Conservation (phyloP, 2,329 filamentous ascomycete species). For the Venturia effusa region DNA sequence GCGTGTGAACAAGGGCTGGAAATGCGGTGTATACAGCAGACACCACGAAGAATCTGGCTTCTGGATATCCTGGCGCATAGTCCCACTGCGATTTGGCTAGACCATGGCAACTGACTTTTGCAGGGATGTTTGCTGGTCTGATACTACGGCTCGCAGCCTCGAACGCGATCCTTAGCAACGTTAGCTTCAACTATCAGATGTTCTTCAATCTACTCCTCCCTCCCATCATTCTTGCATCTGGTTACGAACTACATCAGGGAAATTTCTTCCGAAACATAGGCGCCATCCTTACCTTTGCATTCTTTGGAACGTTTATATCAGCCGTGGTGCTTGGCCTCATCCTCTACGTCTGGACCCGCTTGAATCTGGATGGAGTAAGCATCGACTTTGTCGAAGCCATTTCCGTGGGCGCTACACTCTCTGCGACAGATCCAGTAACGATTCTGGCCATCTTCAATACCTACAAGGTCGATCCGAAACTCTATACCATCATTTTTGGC, state of each 20-base stretch:
- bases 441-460: conserved; percentile 98
- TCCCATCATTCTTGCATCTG: conserved; percentile 92
- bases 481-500: conserved; percentile 98
- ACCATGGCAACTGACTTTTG: conserved; percentile 12
- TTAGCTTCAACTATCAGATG: conserved; percentile 98
- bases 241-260: conserved; percentile 93
- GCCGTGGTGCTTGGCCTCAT: conserved; percentile 88
- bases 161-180: conserved; percentile 75
- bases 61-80: not conserved
- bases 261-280: conserved; percentile 99
- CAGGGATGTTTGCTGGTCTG: conserved; percentile 91
- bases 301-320: conserved; percentile 93
- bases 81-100: not conserved
- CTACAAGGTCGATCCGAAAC: conserved; percentile 97
- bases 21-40: not conserved
- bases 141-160: conserved; percentile 72
- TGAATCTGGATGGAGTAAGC: conserved; percentile 74
- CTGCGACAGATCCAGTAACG: conserved; percentile 92
- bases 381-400: conserved; percentile 94
- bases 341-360: conserved; percentile 76
- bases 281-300: conserved; percentile 93
- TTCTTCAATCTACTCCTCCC: conserved; percentile 99
- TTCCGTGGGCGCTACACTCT: conserved; percentile 89
- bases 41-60: not conserved
- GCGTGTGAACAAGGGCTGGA: not conserved